Base-by-base conservation (phyloP, 805 yeast species). In the Candida michaelii region DNA sequence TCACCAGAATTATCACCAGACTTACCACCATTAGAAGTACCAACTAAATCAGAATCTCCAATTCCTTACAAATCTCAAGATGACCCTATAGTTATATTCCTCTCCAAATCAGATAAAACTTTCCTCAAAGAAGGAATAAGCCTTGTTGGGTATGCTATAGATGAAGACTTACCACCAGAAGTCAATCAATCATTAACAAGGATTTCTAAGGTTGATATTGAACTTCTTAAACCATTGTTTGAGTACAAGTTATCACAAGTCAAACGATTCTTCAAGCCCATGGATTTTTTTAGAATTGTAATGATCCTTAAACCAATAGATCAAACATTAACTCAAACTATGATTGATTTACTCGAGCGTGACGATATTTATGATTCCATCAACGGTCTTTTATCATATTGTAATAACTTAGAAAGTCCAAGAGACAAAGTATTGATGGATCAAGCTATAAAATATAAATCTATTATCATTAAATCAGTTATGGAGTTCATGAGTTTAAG, bases 51-150 rank as follows among this genome's bases (percentile, higher is more conserved):
- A 5, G 19, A 34, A 15, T 13, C 27, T 5, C 37, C 37, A 3
- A 19, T 19, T 3, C 32, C 36, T 13, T 41, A 29, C 29, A 38
- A 43, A 21, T 19, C 30, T 3, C 30, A 43, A 30, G 30, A 30
- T 18, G 74, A 69, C 39, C 70, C 71, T 5, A 65, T 70, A 9
- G 41, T 67, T 18, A 60, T 59, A 40, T 66, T 65, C 37, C 49
- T 69, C 27, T 54, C 65, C 4, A 70, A 74, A 1, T 45, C 58
- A 15, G 60, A 62, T 29, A 49, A 55, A 2, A 60, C 55, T 6
- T 50, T 61, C 34, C 51, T 63, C 6, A 44, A 40, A 1, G 74
- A 70, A 47, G 76, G 75, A 4, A 51, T 71, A 3, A 55, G 56
- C 30, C 48, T 69, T 18, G 54, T 71, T 31, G 63, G 63, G 33